Conservation (phyloP, 164 flowering plant genomes). For the Dillenia turbinata region DNA sequence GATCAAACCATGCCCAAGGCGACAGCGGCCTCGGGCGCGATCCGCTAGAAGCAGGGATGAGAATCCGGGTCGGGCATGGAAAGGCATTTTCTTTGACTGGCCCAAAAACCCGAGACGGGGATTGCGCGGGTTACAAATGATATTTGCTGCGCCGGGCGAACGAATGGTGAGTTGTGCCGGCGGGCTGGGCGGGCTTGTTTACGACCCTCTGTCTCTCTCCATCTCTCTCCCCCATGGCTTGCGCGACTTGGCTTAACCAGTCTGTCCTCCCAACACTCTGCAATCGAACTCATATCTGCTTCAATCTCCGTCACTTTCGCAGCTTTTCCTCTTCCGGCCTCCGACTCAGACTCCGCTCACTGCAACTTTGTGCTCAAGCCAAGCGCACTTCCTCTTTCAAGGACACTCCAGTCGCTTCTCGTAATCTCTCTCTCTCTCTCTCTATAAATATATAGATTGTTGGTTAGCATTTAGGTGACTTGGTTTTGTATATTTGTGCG, state of each 20-base stretch:
- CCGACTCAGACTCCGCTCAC: slow-evolving; percentile 9
- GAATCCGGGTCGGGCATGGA: not conserved
- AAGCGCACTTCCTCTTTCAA: slow-evolving; percentile 34
- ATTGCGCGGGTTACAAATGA: no score
- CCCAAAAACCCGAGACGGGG: not conserved
- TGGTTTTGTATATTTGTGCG: not conserved
- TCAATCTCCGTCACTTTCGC: slow-evolving; percentile 8
- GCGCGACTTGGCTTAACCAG: slow-evolving; percentile 17
- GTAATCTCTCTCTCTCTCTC: slow-evolving; percentile 21
- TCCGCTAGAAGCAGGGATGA: not conserved
- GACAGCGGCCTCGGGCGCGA: not conserved
- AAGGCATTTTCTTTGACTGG: not conserved
- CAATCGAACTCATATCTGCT: slow-evolving; percentile 11
- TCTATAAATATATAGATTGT: not conserved
- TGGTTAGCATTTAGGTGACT: not conserved
- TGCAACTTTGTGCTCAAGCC: slow-evolving; percentile 31
- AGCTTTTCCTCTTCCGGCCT: slow-evolving; percentile 15
- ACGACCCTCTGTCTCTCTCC: not conserved
- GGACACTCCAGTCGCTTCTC: slow-evolving; percentile 39
- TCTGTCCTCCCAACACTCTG: slow-evolving; percentile 21
- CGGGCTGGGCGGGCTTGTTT: not conserved
- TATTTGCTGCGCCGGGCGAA: no score
- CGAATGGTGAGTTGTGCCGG: not conserved
- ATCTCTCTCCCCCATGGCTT: slow-evolving; percentile 21
- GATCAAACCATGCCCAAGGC: no score